phyloP scores from a whole-genome alignment of 2,329 filamentous ascomycete genomes.

The Venturia oleaginea region DNA sequence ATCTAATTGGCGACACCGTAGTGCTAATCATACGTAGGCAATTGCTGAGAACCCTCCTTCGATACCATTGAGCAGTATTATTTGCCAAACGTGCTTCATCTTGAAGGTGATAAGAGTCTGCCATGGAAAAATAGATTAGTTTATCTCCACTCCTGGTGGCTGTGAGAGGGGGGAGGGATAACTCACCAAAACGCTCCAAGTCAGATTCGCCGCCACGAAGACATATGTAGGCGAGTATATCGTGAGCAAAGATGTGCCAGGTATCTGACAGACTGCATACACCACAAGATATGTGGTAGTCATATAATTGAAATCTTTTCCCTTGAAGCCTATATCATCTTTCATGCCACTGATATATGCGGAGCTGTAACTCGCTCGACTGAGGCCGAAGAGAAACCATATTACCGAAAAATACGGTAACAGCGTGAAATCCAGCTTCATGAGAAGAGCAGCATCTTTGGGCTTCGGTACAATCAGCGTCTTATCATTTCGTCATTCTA shows the following conservation, averaged over 20 bases:
- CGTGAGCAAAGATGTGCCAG: constrained; percentile 33
- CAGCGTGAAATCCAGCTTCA: constrained; percentile 10
- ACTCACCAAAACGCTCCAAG: constrained; percentile 32
- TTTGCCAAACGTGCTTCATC: constrained; percentile 34
- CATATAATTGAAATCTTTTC: constrained; percentile 11
- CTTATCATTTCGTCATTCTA: not conserved
- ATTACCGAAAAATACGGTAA: constrained; percentile 35
- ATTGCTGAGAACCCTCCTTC: constrained; percentile 33
- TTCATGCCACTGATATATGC: constrained; percentile 37
- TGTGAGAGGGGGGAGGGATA: not conserved
- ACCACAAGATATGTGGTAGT: constrained; percentile 26
- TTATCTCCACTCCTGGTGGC: not conserved
- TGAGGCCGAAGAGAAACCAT: constrained; percentile 41
- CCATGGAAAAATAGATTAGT: not conserved
- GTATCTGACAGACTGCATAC: constrained; percentile 38
- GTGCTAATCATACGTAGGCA: constrained; percentile 1
- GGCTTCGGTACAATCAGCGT: constrained; percentile 4
- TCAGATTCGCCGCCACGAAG: constrained; percentile 35
- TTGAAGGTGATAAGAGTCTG: constrained; percentile 35
- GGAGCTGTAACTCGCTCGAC: constrained; percentile 35
- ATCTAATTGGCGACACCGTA: not conserved
- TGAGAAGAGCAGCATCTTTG: constrained; percentile 6
- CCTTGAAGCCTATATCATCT: constrained; percentile 29
- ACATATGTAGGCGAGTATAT: constrained; percentile 33
- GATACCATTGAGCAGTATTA: constrained; percentile 36